Conservation (phyloP, 192 early-diverging fungal species). For the Coemansia sp. region DNA sequence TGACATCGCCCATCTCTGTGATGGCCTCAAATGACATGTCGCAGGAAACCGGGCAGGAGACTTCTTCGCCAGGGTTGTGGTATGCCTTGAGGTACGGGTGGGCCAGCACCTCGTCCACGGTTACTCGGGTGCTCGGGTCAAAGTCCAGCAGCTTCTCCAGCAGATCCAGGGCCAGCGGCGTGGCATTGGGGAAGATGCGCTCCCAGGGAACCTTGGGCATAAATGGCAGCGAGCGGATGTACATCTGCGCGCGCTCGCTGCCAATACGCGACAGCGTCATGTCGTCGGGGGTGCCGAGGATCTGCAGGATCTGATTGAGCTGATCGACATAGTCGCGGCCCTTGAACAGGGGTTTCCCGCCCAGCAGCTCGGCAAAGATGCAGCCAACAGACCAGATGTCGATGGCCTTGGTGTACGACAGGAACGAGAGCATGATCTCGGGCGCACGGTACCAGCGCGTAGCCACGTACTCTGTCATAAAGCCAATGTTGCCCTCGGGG, state of each 20-base stretch:
- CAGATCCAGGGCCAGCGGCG: slow-evolving; percentile 74
- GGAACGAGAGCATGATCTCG: slow-evolving; percentile 97
- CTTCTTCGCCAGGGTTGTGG: slow-evolving; percentile 85
- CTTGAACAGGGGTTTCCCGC: slow-evolving; percentile 90
- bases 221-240: slow-evolving; percentile 83
- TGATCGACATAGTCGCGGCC: slow-evolving; percentile 98
- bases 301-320: slow-evolving; percentile 91
- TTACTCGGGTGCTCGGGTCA: slow-evolving; percentile 88
- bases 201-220: slow-evolving; percentile 87
- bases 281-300: slow-evolving; percentile 95
- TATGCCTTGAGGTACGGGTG: slow-evolving; percentile 92
- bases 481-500: slow-evolving; percentile 75
- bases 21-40: slow-evolving; percentile 45
- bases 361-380: slow-evolving; percentile 96
- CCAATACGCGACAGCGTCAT: slow-evolving; percentile 80
- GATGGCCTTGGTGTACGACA: slow-evolving; percentile 97
- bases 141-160: slow-evolving; percentile 84
- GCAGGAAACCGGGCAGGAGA: slow-evolving; percentile 36
- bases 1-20: slow-evolving; percentile 31
- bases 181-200: slow-evolving; percentile 82
- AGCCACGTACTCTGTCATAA: slow-evolving; percentile 99
- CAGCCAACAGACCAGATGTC: slow-evolving; percentile 99
- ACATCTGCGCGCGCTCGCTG: slow-evolving; percentile 90
- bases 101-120: slow-evolving; percentile 84
- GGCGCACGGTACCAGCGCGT: slow-evolving; percentile 99